Conservation (phyloP, 768 basidiomycete species). For the Lactarius evosmus region DNA sequence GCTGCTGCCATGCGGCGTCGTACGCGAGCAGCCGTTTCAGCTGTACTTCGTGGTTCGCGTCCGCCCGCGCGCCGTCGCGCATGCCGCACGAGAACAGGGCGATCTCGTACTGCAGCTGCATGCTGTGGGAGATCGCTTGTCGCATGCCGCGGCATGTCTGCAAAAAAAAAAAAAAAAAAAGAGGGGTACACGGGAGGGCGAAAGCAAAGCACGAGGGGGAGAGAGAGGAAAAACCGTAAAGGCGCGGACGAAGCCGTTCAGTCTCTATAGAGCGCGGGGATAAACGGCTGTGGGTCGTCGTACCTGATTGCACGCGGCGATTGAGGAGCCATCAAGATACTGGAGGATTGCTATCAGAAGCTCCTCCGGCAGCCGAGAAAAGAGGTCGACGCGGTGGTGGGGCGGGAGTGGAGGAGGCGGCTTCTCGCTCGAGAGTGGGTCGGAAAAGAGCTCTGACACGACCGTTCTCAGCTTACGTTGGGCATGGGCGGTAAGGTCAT, state of each 20-base stretch:
- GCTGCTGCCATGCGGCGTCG: slow-evolving; percentile 5
- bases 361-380: slow-evolving; percentile 4
- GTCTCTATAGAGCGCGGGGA: not conserved
- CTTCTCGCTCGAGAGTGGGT: too few species aligned
- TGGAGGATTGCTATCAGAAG: slow-evolving; percentile 1
- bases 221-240: not conserved
- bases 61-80: slow-evolving; percentile 1
- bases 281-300: not conserved
- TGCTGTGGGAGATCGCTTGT: not conserved
- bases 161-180: not conserved
- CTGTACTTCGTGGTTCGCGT: not conserved
- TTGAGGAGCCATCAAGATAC: not conserved
- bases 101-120: slow-evolving; percentile 2
- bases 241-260: too few species aligned
- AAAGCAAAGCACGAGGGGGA: too few species aligned
- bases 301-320: slow-evolving; percentile 8
- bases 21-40: not conserved
- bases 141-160: slow-evolving; percentile 1
- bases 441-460: not conserved
- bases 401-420: not conserved
- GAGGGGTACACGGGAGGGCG: not conserved
- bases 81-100: not conserved
- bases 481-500: not conserved
- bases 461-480: not conserved
- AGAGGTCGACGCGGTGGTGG: not conserved